Percentiles rank a stretch among this genome's conserved stretches.
phyloP scores from a whole-genome alignment of 2,329 filamentous ascomycete genomes.

The Pseudogymnoascus sp. region DNA sequence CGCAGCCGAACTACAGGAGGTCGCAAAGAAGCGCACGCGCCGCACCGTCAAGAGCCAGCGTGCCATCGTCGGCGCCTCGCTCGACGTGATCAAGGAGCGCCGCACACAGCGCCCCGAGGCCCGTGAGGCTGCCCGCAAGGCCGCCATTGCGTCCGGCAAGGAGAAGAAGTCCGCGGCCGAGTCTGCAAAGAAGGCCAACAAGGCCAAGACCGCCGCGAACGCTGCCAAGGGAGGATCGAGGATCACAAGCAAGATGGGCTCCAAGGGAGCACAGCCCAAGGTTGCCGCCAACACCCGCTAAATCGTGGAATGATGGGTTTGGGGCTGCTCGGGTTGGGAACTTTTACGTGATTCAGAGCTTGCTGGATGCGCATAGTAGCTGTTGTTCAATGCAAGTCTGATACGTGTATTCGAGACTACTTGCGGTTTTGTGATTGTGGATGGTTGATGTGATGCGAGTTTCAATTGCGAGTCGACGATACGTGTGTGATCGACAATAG shows the following conservation, averaged over 20 bases:
- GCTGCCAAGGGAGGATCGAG: conserved; percentile 72
- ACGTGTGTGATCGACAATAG: background rate
- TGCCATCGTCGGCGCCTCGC: conserved; percentile 96
- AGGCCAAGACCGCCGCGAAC: conserved; percentile 80
- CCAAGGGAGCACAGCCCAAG: conserved; percentile 84
- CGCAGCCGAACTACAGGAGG: conserved; percentile 59
- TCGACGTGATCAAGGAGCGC: conserved; percentile 99
- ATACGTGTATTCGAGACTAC: conserved; percentile 10
- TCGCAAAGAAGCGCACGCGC: conserved; percentile 99
- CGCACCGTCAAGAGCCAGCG: conserved; percentile 97
- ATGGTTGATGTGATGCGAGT: background rate
- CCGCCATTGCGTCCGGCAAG: conserved; percentile 96
- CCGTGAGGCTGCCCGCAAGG: conserved; percentile 78
- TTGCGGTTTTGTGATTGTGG: background rate
- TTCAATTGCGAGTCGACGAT: background rate
- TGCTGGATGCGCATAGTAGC: conserved; percentile 13
- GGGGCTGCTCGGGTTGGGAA: conserved; percentile 11
- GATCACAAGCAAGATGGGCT: conserved; percentile 93
- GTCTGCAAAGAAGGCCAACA: conserved; percentile 96
- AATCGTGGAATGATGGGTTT: conserved; percentile 29
- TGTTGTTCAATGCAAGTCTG: conserved; percentile 14
- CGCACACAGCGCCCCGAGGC: conserved; percentile 91
- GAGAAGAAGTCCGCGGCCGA: conserved; percentile 88
- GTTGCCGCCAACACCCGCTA: conserved; percentile 80
- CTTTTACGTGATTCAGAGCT: conserved; percentile 9